Evolutionary conservation across 805 yeast species (phyloP).

Genomic region (Monosporozyma servazzii): DNA sequence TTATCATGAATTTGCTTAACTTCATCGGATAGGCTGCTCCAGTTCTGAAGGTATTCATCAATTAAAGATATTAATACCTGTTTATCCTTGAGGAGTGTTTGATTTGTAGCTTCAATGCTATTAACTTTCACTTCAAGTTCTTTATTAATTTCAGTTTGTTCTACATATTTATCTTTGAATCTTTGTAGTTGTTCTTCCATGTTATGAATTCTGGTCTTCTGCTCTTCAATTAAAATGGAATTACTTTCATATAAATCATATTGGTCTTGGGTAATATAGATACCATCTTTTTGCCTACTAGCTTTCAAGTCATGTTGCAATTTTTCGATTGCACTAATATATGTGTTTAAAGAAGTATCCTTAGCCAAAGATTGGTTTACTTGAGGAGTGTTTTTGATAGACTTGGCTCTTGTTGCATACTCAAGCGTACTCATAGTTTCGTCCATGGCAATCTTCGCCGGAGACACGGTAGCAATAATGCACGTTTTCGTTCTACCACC

Average conservation of each 20-base stretch:
- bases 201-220: constrained; percentile 38
- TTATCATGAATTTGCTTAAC: constrained; percentile 13
- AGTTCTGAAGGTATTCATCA: constrained; percentile 12
- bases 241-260: constrained; percentile 37
- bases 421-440: constrained; percentile 77
- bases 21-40: constrained; percentile 9
- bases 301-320: constrained; percentile 54
- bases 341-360: constrained; percentile 44
- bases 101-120: constrained; percentile 7
- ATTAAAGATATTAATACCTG: constrained; percentile 8
- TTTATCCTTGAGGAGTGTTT: constrained; percentile 7
- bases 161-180: constrained; percentile 35
- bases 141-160: constrained; percentile 24
- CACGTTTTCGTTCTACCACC: constrained; percentile 82
- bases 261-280: constrained; percentile 46
- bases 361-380: constrained; percentile 51
- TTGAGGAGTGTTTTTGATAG: constrained; percentile 61
- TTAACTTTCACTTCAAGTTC: constrained; percentile 15
- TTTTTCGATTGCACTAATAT: constrained; percentile 45
- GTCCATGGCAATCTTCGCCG: constrained; percentile 60
- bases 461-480: constrained; percentile 74
- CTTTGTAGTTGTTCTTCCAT: constrained; percentile 40
- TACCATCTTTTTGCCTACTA: constrained; percentile 56
- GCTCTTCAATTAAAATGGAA: constrained; percentile 41
- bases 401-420: constrained; percentile 76